Base-by-base conservation (phyloP, 345 rosid species). In the Moricandia moricandioides region DNA sequence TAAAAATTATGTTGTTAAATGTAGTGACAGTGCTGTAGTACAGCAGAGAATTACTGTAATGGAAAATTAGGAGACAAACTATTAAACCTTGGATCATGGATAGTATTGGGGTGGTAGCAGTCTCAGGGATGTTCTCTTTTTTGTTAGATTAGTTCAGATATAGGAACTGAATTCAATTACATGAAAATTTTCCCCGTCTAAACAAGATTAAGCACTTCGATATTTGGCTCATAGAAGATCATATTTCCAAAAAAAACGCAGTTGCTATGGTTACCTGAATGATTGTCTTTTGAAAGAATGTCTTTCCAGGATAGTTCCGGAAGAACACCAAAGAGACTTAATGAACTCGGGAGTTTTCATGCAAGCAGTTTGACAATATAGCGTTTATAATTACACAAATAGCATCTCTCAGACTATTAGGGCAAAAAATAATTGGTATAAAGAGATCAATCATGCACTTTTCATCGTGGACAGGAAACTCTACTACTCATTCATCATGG, bases 401-500 rank as follows among this genome's bases (percentile, higher is more conserved):
- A 30, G 6, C 33, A 30, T 6, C 33, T 30, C 33, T 6, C 33
- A 30, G 33, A 30, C 33, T 30, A 30, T n/a, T n/a, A n/a, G n/a
- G 4, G 33, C 33, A 30, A 30, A 30, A 30, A 30, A 30, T 30
- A 30, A 30, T 30, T 5, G 0, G 33, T 30, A 30, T 3, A 30
- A 30, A 30, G 7, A 30, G 5, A 30, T 30, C 33, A 30, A 30
- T 30, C 33, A 30, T 6, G 21, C 86, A 89, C 97, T 83, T 91
- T 83, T 91, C 93, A 57, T 91, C 91, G 47, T 89, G 89, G 64
- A 85, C 84, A 12, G 92, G 87, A 21, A 72, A 86, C 85, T 82
- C 95, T 95, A n/a, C 97, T 95, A 91, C 78, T 91, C 97, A n/a
- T 79, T 89, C 90, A 79, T 91, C 95, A 21, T 91, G 93, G 76